Evolutionary conservation across 2,329 filamentous ascomycete species (phyloP).

Genomic region (Aspergillus pseudoterreus): DNA sequence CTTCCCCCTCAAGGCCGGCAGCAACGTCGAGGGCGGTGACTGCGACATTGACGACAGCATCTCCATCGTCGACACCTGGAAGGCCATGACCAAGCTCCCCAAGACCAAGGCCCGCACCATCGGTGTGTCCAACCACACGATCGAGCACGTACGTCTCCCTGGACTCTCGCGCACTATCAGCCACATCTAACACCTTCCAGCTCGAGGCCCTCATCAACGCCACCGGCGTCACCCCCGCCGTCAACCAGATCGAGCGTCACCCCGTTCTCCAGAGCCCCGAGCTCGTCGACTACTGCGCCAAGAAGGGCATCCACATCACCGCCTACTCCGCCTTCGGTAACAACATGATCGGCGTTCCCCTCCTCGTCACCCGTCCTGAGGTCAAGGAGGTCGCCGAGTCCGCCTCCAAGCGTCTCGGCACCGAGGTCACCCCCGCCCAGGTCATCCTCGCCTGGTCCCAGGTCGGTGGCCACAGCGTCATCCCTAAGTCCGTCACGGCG

Average conservation of each 20-base stretch:
- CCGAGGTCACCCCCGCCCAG: slow-evolving; percentile 33
- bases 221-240: slow-evolving; percentile 56
- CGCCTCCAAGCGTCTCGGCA: slow-evolving; percentile 32
- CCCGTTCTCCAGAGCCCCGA: slow-evolving; percentile 62
- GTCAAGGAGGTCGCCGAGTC: slow-evolving; percentile 63
- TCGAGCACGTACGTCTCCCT: slow-evolving; percentile 27
- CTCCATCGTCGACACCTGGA: slow-evolving; percentile 43
- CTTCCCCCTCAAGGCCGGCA: slow-evolving; percentile 44
- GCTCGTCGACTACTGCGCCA: slow-evolving; percentile 54
- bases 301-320: slow-evolving; percentile 58
- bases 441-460: slow-evolving; percentile 41
- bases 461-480: slow-evolving; percentile 38
- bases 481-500: slow-evolving; percentile 42
- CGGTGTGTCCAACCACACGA: slow-evolving; percentile 42
- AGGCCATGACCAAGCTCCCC: slow-evolving; percentile 42
- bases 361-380: slow-evolving; percentile 61
- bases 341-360: slow-evolving; percentile 58
- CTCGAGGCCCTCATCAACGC: slow-evolving; percentile 55
- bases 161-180: background rate
- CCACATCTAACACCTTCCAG: slow-evolving; percentile 14
- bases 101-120: slow-evolving; percentile 41
- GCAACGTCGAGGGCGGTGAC: slow-evolving; percentile 35
- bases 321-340: slow-evolving; percentile 63
- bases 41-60: slow-evolving; percentile 44
- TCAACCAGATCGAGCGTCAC: slow-evolving; percentile 68